phyloP scores from a whole-genome alignment of 208 protist genomes.

The Strigomonas oncopelti region DNA sequence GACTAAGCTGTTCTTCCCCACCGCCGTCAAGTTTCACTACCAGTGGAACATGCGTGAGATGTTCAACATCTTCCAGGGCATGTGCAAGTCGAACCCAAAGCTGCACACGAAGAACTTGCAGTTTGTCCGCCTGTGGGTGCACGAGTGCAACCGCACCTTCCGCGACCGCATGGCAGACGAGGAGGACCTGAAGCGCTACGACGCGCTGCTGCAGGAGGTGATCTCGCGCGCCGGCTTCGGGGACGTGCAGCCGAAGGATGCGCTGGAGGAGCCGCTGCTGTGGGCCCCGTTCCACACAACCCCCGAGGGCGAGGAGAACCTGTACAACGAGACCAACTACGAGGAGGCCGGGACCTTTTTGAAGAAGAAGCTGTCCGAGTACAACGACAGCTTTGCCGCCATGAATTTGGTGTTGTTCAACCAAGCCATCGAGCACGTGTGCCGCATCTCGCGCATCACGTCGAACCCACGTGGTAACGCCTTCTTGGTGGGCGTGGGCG shows the following conservation, averaged over 20 bases:
- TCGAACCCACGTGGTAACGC: constrained; percentile 94
- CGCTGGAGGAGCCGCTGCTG: constrained; percentile 87
- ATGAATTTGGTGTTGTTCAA: constrained; percentile 98
- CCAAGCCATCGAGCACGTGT: constrained; percentile 97
- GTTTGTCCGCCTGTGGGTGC: constrained; percentile 92
- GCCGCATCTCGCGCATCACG: constrained; percentile 95
- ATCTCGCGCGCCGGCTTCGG: constrained; percentile 76
- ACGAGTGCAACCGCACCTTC: constrained; percentile 97
- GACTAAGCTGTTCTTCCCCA: constrained; percentile 95
- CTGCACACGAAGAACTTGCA: constrained; percentile 75
- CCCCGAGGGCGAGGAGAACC: constrained; percentile 82
- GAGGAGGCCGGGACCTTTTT: constrained; percentile 79
- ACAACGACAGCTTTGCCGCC: constrained; percentile 94
- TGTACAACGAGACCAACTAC: constrained; percentile 87
- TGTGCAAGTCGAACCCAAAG: constrained; percentile 88
- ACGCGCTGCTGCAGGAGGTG: constrained; percentile 85
- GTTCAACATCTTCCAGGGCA: constrained; percentile 95
- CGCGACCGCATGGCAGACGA: constrained; percentile 92
- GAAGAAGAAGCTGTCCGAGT: constrained; percentile 90
- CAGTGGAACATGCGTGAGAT: constrained; percentile 99
- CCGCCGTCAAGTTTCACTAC: constrained; percentile 99
- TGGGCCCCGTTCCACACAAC: constrained; percentile 93
- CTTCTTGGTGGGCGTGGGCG: constrained; percentile 94
- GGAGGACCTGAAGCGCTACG: constrained; percentile 88
- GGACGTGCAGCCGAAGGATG: constrained; percentile 82